Conservation (phyloP, 352 stramenopile genomes). For the Pythium dissotocum region DNA sequence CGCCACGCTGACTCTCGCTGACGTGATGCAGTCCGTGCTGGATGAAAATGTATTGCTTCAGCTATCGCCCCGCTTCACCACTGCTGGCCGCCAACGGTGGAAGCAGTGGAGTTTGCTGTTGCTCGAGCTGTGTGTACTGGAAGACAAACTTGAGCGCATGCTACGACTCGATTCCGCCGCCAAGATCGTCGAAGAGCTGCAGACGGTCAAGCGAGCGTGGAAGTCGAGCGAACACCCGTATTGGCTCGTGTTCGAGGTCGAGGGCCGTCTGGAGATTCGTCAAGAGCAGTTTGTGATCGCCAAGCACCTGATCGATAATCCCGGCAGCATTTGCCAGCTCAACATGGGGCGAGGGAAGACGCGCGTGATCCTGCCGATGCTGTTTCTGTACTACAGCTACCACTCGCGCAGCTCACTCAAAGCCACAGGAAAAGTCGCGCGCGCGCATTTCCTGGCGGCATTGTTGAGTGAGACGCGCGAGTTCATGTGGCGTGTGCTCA, state of each 20-base stretch:
- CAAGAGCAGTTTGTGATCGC: slow-evolving; percentile 80
- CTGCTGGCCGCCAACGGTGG: slow-evolving; percentile 22
- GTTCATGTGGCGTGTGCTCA: slow-evolving; percentile 64
- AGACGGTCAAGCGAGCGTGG: slow-evolving; percentile 42
- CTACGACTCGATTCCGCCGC: background rate
- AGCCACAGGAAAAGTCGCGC: slow-evolving; percentile 30
- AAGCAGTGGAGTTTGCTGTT: slow-evolving; percentile 28
- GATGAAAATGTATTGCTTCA: slow-evolving; percentile 36
- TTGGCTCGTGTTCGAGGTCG: slow-evolving; percentile 89
- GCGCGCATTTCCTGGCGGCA: slow-evolving; percentile 59
- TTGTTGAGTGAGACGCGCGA: slow-evolving; percentile 67
- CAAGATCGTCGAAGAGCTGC: slow-evolving; percentile 58
- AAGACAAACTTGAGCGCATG: slow-evolving; percentile 70
- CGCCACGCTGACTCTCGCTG: slow-evolving; percentile 30
- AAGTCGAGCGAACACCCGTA: slow-evolving; percentile 52
- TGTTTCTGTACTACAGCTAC: slow-evolving; percentile 71
- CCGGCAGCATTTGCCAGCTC: slow-evolving; percentile 73
- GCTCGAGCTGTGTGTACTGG: slow-evolving; percentile 71
- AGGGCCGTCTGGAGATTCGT: slow-evolving; percentile 77
- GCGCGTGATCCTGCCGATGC: slow-evolving; percentile 87
- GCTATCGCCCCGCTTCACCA: slow-evolving; percentile 31
- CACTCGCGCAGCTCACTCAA: background rate
- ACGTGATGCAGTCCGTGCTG: slow-evolving; percentile 43
- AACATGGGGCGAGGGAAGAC: slow-evolving; percentile 91
- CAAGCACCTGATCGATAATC: slow-evolving; percentile 67